Evolutionary conservation across 2,329 filamentous ascomycete species (phyloP).

Genomic region (Fusarium sp.): DNA sequence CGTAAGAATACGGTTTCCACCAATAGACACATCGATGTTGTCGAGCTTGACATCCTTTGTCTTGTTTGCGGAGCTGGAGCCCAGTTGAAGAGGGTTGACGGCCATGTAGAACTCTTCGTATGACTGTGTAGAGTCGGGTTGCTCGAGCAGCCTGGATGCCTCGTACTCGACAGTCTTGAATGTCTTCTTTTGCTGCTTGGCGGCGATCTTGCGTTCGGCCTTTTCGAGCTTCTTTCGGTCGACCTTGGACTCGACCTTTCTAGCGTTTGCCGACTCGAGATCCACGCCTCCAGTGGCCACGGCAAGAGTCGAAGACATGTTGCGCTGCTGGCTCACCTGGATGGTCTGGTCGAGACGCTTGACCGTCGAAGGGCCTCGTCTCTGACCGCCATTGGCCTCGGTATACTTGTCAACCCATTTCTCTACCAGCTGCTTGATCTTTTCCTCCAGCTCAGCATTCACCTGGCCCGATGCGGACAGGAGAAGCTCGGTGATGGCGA

Average conservation of each 20-base stretch:
- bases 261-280: conserved; percentile 88
- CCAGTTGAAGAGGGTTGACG: conserved; percentile 94
- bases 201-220: conserved; percentile 95
- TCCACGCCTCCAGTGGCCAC: conserved; percentile 87
- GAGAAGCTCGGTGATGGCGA: conserved; percentile 86
- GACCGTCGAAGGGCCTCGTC: conserved; percentile 78
- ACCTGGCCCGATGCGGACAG: conserved; percentile 92
- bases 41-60: conserved; percentile 99
- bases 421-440: conserved; percentile 84
- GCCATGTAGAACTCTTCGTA: conserved; percentile 99
- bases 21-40: conserved; percentile 93
- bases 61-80: conserved; percentile 77
- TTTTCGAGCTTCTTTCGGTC: conserved; percentile 99
- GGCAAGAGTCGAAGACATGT: conserved; percentile 95
- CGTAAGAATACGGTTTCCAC: conserved; percentile 86
- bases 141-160: conserved; percentile 87
- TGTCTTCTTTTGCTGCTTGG: conserved; percentile 97
- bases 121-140: conserved; percentile 84
- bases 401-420: conserved; percentile 90
- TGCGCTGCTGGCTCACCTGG: conserved; percentile 91
- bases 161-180: conserved; percentile 99
- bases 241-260: conserved; percentile 97
- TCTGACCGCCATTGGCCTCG: conserved; percentile 76
- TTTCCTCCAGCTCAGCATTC: conserved; percentile 75
- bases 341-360: conserved; percentile 93